Evolutionary conservation across 2,329 filamentous ascomycete species (phyloP).

Genomic region (Aspergillus chevalieri): DNA sequence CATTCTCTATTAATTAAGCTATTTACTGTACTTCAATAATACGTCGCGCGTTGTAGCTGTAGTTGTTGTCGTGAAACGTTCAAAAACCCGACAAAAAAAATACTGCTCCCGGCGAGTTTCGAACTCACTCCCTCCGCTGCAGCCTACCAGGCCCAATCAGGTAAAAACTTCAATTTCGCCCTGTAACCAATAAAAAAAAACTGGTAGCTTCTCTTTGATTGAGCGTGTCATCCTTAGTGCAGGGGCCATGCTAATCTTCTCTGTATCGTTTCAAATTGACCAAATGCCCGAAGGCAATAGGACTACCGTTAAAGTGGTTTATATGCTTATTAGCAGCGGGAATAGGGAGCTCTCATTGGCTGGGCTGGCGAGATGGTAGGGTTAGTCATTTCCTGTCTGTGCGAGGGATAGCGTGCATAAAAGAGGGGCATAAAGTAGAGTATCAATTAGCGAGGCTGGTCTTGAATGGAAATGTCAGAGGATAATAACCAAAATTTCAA

Average conservation of each 20-base stretch:
- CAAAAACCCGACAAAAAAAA: slow-evolving; percentile 1
- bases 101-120: slow-evolving; percentile 1
- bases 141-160: not conserved
- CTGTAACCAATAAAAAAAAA: slow-evolving; percentile 47
- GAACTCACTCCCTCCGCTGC: slow-evolving; percentile 2
- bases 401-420: not conserved
- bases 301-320: slow-evolving; percentile 8
- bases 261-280: slow-evolving; percentile 65
- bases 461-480: no score
- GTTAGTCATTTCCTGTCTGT: not conserved
- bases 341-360: slow-evolving; percentile 6
- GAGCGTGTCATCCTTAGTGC: slow-evolving; percentile 92
- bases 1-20: not conserved
- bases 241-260: slow-evolving; percentile 79
- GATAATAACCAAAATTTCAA: no score
- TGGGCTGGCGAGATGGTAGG: not conserved
- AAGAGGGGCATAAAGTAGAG: not conserved
- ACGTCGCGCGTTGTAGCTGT: no score
- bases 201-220: slow-evolving; percentile 70
- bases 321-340: slow-evolving; percentile 10
- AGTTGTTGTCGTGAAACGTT: no score
- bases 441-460: not conserved
- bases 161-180: slow-evolving; percentile 9
- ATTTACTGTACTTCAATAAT: not conserved
- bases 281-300: slow-evolving; percentile 48